Conservation (phyloP, 1,284 basidiomycete species). For the Sparassis latifolia region DNA sequence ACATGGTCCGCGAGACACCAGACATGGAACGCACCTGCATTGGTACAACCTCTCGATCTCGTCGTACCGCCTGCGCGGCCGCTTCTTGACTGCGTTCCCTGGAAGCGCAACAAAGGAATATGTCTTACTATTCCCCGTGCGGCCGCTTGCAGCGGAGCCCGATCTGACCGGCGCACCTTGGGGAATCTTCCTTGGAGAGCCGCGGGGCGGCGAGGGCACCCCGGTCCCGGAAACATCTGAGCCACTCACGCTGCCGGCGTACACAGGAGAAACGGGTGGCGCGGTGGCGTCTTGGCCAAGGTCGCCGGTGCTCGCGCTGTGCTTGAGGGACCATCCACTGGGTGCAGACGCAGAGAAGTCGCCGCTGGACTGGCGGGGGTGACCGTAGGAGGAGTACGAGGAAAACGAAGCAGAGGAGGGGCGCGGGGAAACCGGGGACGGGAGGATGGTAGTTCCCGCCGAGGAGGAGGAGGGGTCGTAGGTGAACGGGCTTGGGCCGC, state of each 20-base stretch:
- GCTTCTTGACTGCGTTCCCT: constrained; percentile 75
- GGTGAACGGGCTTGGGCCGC: background rate
- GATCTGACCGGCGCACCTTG: background rate
- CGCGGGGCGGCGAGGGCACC: constrained; percentile 6
- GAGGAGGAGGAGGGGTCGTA: constrained; percentile 19
- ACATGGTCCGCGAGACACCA: background rate
- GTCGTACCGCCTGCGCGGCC: constrained; percentile 78
- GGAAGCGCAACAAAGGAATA: constrained; percentile 78
- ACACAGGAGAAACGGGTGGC: constrained; percentile 17
- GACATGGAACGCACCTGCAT: constrained; percentile 37
- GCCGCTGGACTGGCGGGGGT: constrained; percentile 14
- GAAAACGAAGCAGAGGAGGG: constrained; percentile 15
- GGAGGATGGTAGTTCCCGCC: constrained; percentile 16
- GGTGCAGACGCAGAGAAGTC: constrained; percentile 10
- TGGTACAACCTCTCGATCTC: constrained; percentile 90
- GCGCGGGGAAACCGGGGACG: constrained; percentile 16
- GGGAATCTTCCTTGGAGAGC: constrained; percentile 3
- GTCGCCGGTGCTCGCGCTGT: constrained; percentile 5
- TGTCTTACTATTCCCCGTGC: constrained; percentile 44
- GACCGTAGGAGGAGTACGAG: constrained; percentile 16
- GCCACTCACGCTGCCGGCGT: constrained; percentile 17
- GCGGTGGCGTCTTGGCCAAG: constrained; percentile 7
- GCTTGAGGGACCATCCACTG: constrained; percentile 9
- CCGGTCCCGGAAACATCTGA: constrained; percentile 10
- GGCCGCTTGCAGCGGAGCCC: background rate